These are phyloP conservation scores for Verticillium klebahnii DNA, from an alignment of 2,329 filamentous ascomycete genomes.

Conservation along the genomic window DNA sequence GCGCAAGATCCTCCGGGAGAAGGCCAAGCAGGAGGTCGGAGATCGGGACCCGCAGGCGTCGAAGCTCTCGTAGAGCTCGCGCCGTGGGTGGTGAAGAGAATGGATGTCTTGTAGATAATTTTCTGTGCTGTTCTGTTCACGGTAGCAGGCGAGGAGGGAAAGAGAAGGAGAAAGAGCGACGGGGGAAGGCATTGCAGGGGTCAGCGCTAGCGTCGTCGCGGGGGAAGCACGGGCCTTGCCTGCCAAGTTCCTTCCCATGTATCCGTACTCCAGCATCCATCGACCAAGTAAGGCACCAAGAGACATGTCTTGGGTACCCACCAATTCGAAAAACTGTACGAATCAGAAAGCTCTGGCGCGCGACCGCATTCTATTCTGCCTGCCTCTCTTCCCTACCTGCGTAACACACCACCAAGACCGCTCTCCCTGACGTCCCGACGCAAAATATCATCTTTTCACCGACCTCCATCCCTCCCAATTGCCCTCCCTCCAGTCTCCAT, in stretches of 20 bases:
- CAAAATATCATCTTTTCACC: too few species aligned
- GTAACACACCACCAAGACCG: neutral
- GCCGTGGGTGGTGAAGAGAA: neutral
- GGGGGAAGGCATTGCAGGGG: neutral
- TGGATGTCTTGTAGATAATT: neutral
- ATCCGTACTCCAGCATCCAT: neutral
- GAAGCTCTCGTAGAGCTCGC: constrained; percentile 13
- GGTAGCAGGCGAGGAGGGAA: too few species aligned
- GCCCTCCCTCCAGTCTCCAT: too few species aligned
- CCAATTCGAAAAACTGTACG: neutral
- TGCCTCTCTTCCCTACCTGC: neutral
- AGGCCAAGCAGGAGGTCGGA: constrained; percentile 48
- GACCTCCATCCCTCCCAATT: too few species aligned
- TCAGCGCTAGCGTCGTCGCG: neutral
- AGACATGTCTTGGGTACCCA: neutral
- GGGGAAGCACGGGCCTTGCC: neutral
- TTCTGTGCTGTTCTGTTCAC: too few species aligned
- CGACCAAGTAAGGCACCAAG: too few species aligned
- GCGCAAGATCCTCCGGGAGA: constrained; percentile 53
- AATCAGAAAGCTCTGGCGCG: neutral
- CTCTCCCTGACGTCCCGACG: neutral
- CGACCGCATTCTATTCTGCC: neutral
- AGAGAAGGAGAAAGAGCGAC: neutral
- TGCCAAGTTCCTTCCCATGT: neutral
- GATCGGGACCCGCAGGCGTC: constrained; percentile 26